Evolutionary conservation across 1,284 basidiomycete genomes (phyloP).

Genomic region (Leccinum fuscescens): DNA sequence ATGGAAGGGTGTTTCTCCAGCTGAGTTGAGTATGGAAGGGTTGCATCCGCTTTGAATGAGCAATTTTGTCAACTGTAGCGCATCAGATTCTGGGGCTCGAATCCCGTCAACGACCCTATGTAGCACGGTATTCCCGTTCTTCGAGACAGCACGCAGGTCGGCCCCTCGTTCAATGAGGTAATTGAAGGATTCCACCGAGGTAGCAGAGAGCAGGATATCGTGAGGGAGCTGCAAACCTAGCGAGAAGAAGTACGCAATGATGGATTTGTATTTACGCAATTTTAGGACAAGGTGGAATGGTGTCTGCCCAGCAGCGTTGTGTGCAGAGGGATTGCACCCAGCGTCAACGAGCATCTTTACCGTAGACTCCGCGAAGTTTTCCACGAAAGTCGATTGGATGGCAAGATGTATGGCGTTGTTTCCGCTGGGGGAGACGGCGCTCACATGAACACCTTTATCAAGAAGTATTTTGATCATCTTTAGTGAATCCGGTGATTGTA

Average conservation of each 20-base stretch:
- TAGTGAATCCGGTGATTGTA: background rate
- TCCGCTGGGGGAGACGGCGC: background rate
- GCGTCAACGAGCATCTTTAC: background rate
- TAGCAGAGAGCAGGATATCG: background rate
- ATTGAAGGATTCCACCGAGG: background rate
- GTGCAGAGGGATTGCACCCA: background rate
- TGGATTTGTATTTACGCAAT: background rate
- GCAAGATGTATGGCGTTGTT: constrained; percentile 3
- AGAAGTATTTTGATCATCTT: constrained; percentile 1
- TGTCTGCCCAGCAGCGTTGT: background rate
- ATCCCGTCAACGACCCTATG: background rate
- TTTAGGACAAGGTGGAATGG: background rate
- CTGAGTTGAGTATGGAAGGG: constrained; percentile 1
- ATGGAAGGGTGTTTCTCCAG: constrained; percentile 2
- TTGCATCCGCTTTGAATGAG: background rate
- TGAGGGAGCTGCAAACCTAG: background rate
- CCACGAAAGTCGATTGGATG: background rate
- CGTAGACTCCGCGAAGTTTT: background rate
- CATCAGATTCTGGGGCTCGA: background rate
- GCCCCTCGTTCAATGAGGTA: background rate
- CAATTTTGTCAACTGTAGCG: background rate
- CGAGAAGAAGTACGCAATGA: background rate
- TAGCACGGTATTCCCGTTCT: background rate
- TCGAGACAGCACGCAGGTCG: background rate
- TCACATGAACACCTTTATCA: background rate